These are phyloP conservation scores for Fusarium nematophilum DNA, from an alignment of 2,329 filamentous ascomycete genomes.

Conservation along the genomic window DNA sequence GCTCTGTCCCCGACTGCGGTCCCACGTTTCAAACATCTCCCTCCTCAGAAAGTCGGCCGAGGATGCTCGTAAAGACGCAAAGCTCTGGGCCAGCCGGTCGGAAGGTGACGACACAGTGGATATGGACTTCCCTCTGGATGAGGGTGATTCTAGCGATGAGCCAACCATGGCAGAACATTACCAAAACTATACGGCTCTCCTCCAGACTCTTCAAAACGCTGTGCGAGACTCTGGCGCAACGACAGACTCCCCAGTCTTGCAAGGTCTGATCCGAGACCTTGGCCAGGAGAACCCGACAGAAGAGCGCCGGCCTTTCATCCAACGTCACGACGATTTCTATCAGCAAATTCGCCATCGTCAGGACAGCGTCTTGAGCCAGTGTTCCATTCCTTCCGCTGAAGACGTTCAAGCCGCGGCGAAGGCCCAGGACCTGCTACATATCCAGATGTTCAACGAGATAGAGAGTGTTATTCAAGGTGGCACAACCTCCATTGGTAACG, in stretches of 20 bases:
- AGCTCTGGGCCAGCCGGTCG: conserved; percentile 8
- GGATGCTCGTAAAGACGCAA: conserved; percentile 6
- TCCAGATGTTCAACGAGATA: conserved; percentile 13
- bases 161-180: conserved; percentile 9
- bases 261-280: conserved; percentile 7
- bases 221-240: conserved; percentile 14
- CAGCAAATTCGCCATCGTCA: conserved; percentile 17
- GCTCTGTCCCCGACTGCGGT: conserved; percentile 8
- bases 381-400: neutral
- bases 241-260: conserved; percentile 13
- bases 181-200: conserved; percentile 14
- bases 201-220: conserved; percentile 12
- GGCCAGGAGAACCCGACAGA: neutral
- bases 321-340: conserved; percentile 8
- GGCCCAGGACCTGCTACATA: conserved; percentile 15
- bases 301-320: conserved; percentile 8
- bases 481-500: neutral
- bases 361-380: neutral
- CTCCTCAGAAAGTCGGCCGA: conserved; percentile 19
- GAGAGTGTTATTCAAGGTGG: neutral
- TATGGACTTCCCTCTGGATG: conserved; percentile 12
- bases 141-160: conserved; percentile 1
- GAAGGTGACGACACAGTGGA: conserved; percentile 13
- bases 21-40: conserved; percentile 13
- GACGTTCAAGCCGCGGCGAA: conserved; percentile 13